phyloP scores from a whole-genome alignment of 1,284 basidiomycete species.

The Malassezia japonica region DNA sequence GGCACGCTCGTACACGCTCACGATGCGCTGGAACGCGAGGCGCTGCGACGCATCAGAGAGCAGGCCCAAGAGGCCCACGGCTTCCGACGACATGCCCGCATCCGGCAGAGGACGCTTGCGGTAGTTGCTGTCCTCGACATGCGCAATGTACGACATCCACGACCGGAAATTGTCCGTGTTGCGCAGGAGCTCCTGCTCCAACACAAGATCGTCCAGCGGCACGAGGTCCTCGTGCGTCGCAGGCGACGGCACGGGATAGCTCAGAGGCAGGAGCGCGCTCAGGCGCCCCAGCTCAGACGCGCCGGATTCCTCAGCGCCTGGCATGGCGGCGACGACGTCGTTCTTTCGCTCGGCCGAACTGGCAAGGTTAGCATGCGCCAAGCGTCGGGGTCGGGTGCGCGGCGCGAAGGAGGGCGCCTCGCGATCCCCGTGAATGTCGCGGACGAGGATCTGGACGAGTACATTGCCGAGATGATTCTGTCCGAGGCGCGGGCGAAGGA shows the following conservation, averaged over 20 bases:
- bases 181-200: constrained; percentile 89
- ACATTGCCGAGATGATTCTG: constrained; percentile 14
- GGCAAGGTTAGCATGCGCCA: background rate
- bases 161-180: constrained; percentile 82
- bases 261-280: constrained; percentile 60
- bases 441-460: constrained; percentile 13
- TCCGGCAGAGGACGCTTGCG: constrained; percentile 49
- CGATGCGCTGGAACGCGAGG: constrained; percentile 67
- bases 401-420: background rate
- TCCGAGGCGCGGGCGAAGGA: constrained; percentile 12
- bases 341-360: constrained; percentile 6
- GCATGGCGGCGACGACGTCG: constrained; percentile 4
- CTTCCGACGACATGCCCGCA: constrained; percentile 47
- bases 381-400: background rate
- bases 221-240: constrained; percentile 67
- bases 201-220: constrained; percentile 64
- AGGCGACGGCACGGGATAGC: constrained; percentile 72
- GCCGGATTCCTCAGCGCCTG: background rate
- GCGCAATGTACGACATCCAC: constrained; percentile 80
- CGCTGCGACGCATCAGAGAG: constrained; percentile 65
- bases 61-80: constrained; percentile 50
- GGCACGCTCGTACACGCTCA: constrained; percentile 85
- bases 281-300: constrained; percentile 10
- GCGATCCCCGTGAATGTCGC: constrained; percentile 1
- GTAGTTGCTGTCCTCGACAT: constrained; percentile 60